These are phyloP conservation scores for Dendrostoma leiphaemia DNA, from an alignment of 2,329 filamentous ascomycete genomes.

Conservation along the genomic window DNA sequence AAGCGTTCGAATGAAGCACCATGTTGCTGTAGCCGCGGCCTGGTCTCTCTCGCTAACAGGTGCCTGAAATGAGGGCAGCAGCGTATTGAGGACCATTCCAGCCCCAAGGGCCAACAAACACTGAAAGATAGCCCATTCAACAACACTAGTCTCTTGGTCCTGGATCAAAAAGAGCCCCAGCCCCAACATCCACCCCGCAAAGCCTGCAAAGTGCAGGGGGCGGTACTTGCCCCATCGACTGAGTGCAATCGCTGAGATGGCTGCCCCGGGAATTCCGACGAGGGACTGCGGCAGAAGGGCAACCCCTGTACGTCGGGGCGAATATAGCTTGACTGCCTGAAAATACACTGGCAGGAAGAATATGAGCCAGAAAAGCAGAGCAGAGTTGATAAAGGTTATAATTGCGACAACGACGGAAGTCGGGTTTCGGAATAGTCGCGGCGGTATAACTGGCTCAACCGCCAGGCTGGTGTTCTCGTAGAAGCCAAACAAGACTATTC, in stretches of 20 bases:
- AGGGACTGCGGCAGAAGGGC: conserved; percentile 31
- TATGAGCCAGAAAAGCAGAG: conserved; percentile 12
- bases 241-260: conserved; percentile 28
- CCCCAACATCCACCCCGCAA: conserved; percentile 36
- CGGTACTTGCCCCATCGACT: conserved; percentile 32
- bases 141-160: conserved; percentile 28
- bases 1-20: conserved; percentile 42
- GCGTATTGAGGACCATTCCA: conserved; percentile 40
- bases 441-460: conserved; percentile 21
- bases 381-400: conserved; percentile 14
- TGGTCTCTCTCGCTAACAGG: conserved; percentile 32
- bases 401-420: conserved; percentile 10
- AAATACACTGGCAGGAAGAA: conserved; percentile 9
- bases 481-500: conserved; percentile 6
- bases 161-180: conserved; percentile 41
- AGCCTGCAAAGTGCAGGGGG: conserved; percentile 34
- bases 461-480: conserved; percentile 4
- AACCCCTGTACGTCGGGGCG: conserved; percentile 32
- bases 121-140: conserved; percentile 39
- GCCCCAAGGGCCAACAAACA: conserved; percentile 37
- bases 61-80: conserved; percentile 43
- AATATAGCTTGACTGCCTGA: conserved; percentile 19
- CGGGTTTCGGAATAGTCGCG: conserved; percentile 19
- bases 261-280: conserved; percentile 28
- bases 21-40: conserved; percentile 35